Evolutionary conservation across 2,329 filamentous ascomycete genomes (phyloP).

Genomic region (Penicillium olsonii): DNA sequence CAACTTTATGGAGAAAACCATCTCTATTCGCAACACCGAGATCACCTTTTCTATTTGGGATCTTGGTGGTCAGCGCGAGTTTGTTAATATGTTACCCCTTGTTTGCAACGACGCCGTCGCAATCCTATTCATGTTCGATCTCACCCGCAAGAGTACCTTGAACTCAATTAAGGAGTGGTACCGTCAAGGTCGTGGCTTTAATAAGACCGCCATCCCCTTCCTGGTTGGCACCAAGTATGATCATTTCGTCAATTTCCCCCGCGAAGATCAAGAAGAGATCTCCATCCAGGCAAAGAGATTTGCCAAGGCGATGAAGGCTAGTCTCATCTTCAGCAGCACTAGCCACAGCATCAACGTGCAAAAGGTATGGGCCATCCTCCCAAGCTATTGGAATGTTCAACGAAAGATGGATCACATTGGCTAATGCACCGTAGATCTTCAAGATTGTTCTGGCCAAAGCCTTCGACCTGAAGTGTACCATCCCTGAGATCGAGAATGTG

Average conservation of each 20-base stretch:
- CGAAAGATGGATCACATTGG: neutral
- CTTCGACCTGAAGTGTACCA: conserved; percentile 98
- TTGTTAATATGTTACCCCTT: conserved; percentile 99
- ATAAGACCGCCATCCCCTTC: conserved; percentile 99
- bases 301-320: conserved; percentile 96
- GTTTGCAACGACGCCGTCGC: conserved; percentile 99
- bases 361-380: conserved; percentile 64
- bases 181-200: conserved; percentile 93
- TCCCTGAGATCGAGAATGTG: conserved; percentile 97
- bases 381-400: neutral
- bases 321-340: conserved; percentile 96
- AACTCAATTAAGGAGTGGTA: conserved; percentile 99
- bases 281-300: conserved; percentile 96
- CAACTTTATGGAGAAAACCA: conserved; percentile 99
- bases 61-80: conserved; percentile 94
- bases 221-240: conserved; percentile 98
- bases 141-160: conserved; percentile 95
- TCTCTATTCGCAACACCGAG: conserved; percentile 97
- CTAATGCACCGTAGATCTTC: conserved; percentile 73
- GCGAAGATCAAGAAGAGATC: conserved; percentile 97
- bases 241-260: conserved; percentile 97
- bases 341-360: conserved; percentile 99
- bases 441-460: conserved; percentile 99
- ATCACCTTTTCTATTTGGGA: conserved; percentile 99
- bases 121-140: conserved; percentile 99